phyloP scores from a whole-genome alignment of 1,284 basidiomycete genomes.

The Cryptococcus sp. region DNA sequence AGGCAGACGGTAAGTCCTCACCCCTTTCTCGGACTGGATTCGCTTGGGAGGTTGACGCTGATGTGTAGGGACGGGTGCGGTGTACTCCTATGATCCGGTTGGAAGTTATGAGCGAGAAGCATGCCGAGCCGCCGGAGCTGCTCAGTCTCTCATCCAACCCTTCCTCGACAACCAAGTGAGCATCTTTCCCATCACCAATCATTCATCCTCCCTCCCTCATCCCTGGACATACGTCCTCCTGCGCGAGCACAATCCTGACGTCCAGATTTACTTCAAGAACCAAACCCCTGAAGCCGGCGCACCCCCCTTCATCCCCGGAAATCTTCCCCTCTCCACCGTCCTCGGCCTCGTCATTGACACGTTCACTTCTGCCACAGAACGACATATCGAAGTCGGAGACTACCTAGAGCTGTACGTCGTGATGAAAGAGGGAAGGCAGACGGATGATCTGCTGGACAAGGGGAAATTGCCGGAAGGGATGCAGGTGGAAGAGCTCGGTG shows the following conservation, averaged over 20 bases:
- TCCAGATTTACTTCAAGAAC: constrained; percentile 98
- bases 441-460: constrained; percentile 58
- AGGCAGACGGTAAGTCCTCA: constrained; percentile 87
- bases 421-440: constrained; percentile 60
- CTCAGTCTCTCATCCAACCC: constrained; percentile 82
- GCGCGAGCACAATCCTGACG: no score
- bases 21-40: no score
- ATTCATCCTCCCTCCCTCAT: constrained; percentile 7
- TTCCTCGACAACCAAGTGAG: constrained; percentile 91
- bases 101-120: constrained; percentile 92
- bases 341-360: constrained; percentile 78
- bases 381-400: constrained; percentile 96
- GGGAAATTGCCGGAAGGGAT: constrained; percentile 56
- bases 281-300: constrained; percentile 61
- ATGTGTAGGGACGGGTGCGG: constrained; percentile 74
- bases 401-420: constrained; percentile 85
- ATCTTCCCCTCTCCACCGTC: constrained; percentile 73
- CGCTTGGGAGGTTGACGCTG: background rate
- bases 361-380: constrained; percentile 80
- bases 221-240: constrained; percentile 6
- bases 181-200: constrained; percentile 11
- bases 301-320: constrained; percentile 59
- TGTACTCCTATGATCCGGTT: constrained; percentile 95
- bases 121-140: constrained; percentile 88
- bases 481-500: constrained; percentile 39